Conservation (phyloP, 179 eudicot species). For the Patellifolia procumbens region DNA sequence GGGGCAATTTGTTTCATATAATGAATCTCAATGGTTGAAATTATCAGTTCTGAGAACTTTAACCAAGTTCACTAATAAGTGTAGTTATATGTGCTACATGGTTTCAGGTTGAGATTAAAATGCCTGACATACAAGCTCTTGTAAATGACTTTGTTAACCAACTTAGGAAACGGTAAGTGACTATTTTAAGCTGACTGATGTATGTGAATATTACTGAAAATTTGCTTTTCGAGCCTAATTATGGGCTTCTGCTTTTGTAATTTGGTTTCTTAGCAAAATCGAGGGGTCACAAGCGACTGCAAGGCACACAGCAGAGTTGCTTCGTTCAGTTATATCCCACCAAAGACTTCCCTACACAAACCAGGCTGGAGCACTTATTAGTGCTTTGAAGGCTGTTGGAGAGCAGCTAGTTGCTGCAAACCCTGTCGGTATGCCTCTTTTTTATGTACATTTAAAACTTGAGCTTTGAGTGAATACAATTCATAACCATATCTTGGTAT, state of each 20-base stretch:
- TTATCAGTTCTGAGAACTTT: neutral
- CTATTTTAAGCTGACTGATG: neutral
- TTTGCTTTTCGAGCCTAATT: neutral
- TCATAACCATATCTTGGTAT: neutral
- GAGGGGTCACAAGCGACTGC: conserved; percentile 95
- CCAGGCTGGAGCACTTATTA: conserved; percentile 77
- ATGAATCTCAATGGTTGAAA: neutral
- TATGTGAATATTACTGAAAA: neutral
- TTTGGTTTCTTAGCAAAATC: conserved; percentile 52
- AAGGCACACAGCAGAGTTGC: conserved; percentile 80
- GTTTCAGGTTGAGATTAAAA: conserved; percentile 31
- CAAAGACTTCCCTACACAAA: conserved; percentile 73
- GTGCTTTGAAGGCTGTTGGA: conserved; percentile 73
- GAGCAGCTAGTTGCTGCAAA: conserved; percentile 84
- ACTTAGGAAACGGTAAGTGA: conserved; percentile 69
- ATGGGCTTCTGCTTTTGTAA: neutral
- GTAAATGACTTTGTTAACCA: conserved; percentile 78
- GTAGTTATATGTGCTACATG: neutral
- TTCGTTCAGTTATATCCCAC: conserved; percentile 83
- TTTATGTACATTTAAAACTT: neutral
- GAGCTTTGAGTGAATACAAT: neutral
- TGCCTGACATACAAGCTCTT: conserved; percentile 81
- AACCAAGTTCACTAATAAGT: neutral
- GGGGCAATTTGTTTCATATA: no score
- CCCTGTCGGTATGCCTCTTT: conserved; percentile 72